Percentiles rank a stretch among this genome's conserved stretches.
Conservation (phyloP, 176 grass and related monocot species). For the Ananas comosus region DNA sequence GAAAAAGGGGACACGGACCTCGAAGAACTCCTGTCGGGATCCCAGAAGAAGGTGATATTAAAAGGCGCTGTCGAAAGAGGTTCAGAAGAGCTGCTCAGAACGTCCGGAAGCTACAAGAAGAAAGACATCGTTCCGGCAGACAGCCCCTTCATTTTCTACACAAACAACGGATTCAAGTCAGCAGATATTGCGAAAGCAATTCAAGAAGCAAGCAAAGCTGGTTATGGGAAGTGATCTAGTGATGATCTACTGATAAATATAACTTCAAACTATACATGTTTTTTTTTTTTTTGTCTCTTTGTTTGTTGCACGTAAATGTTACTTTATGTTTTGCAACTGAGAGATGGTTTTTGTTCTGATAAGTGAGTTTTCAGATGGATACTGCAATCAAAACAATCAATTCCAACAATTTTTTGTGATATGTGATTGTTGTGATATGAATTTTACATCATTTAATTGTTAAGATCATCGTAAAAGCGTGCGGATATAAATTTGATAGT, state of each 20-base stretch:
- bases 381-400: too few relatives aligned
- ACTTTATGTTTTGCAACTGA: too few relatives aligned
- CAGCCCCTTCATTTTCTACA: constrained; percentile 12
- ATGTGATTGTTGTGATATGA: too few relatives aligned
- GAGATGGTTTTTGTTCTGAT: too few relatives aligned
- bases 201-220: constrained; percentile 8
- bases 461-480: too few relatives aligned
- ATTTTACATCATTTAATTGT: too few relatives aligned
- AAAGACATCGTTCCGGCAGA: constrained; percentile 17
- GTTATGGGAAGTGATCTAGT: constrained; percentile 9
- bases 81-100: constrained; percentile 13
- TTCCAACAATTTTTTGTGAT: too few relatives aligned
- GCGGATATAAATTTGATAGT: too few relatives aligned
- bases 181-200: constrained; percentile 8
- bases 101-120: constrained; percentile 16
- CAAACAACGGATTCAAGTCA: background rate
- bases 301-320: too few relatives aligned
- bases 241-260: background rate
- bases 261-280: too few relatives aligned
- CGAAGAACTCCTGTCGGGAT: constrained; percentile 65
- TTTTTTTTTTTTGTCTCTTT: too few relatives aligned
- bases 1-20: constrained; percentile 92
- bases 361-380: too few relatives aligned
- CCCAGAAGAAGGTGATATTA: constrained; percentile 80
- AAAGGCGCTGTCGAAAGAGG: constrained; percentile 67